Percentiles rank a stretch among this genome's conserved stretches.
Conservation (phyloP, 495 filamentous ascomycete genomes). For the Oidiodendron maius region DNA sequence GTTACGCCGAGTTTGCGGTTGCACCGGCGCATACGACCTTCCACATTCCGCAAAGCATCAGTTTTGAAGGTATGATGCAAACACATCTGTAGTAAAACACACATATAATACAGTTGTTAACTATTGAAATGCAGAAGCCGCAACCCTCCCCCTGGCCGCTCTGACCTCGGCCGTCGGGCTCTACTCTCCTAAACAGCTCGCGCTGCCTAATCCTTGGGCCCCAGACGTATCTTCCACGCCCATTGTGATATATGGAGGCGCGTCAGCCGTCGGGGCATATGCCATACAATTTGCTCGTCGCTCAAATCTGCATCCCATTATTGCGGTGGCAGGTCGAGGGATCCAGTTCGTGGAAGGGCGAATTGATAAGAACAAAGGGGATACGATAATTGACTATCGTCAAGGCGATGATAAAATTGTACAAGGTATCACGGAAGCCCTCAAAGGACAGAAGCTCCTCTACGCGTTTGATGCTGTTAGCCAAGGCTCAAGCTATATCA, state of each 20-base stretch:
- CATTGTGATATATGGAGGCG: slow-evolving; percentile 61
- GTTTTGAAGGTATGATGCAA: slow-evolving; percentile 52
- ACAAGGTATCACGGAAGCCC: slow-evolving; percentile 34
- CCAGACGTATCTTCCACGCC: slow-evolving; percentile 39
- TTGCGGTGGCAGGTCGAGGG: slow-evolving; percentile 59
- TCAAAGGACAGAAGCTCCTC: slow-evolving; percentile 14
- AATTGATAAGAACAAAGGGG: slow-evolving; percentile 58
- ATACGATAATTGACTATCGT: slow-evolving; percentile 68
- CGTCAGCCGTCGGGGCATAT: slow-evolving; percentile 60
- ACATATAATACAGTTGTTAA: too few species aligned
- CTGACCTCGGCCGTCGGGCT: slow-evolving; percentile 64
- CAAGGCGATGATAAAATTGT: slow-evolving; percentile 46
- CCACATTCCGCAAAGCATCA: slow-evolving; percentile 52
- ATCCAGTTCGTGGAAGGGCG: slow-evolving; percentile 49
- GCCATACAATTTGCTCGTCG: slow-evolving; percentile 56
- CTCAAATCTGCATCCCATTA: slow-evolving; percentile 67
- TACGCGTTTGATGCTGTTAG: slow-evolving; percentile 56
- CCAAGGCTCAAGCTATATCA: slow-evolving; percentile 40
- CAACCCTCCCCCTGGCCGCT: slow-evolving; percentile 63
- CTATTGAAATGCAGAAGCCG: slow-evolving; percentile 44
- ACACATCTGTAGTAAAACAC: neutral
- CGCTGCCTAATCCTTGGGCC: slow-evolving; percentile 57
- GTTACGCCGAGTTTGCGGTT: slow-evolving; percentile 66
- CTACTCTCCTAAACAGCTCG: slow-evolving; percentile 37
- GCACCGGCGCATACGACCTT: slow-evolving; percentile 59